Conservation (phyloP, 345 rosid species). For the Euclidium syriacum region DNA sequence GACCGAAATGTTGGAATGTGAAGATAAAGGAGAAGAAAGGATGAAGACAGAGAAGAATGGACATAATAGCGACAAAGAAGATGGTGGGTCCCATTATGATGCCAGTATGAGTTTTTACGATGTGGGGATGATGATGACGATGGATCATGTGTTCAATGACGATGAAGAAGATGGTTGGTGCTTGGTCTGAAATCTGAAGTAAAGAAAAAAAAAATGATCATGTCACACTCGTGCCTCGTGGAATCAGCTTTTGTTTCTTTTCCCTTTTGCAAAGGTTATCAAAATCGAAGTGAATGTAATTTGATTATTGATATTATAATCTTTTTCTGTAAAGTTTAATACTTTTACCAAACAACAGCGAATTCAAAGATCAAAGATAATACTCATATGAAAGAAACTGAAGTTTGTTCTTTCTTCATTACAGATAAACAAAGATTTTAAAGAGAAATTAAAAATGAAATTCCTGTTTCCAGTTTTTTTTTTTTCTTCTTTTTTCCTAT, state of each 20-base stretch:
- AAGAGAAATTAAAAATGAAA: not conserved
- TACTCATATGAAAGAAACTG: slow-evolving; percentile 13
- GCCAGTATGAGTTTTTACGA: slow-evolving; percentile 30
- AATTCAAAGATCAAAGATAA: not conserved
- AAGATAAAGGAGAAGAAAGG: slow-evolving; percentile 6
- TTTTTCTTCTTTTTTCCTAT: not conserved
- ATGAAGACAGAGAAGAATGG: not conserved
- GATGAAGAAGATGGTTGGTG: slow-evolving; percentile 60
- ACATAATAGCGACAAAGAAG: not conserved
- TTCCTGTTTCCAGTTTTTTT: slow-evolving; percentile 6
- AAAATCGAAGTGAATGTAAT: slow-evolving; percentile 1
- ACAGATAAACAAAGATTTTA: slow-evolving; percentile 8
- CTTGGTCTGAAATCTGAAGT: slow-evolving; percentile 37
- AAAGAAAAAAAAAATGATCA: slow-evolving; percentile 32
- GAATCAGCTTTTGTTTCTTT: slow-evolving; percentile 12
- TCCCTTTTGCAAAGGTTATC: slow-evolving; percentile 1
- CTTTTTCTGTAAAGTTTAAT: slow-evolving; percentile 2
- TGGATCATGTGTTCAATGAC: slow-evolving; percentile 29
- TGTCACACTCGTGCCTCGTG: slow-evolving; percentile 5
- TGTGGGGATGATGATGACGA: slow-evolving; percentile 30
- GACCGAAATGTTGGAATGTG: slow-evolving; percentile 23
- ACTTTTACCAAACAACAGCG: not conserved
- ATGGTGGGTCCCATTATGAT: slow-evolving; percentile 11
- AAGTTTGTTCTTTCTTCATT: slow-evolving; percentile 14
- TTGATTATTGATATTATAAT: not conserved